Conservation (phyloP, 257 asterid genomes). For the Perilla frutescens region DNA sequence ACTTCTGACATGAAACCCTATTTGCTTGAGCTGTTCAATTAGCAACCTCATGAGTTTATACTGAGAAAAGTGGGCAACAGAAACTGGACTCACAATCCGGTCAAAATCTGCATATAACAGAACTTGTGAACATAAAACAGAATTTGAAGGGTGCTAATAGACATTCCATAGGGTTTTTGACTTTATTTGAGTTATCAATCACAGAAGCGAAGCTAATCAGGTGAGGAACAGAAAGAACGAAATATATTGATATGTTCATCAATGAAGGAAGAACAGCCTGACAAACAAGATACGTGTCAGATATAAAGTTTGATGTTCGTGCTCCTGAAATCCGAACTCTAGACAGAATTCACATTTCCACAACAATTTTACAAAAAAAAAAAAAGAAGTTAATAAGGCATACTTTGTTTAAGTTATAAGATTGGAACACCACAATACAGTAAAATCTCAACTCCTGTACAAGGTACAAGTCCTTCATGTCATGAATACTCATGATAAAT, state of each 20-base stretch:
- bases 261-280: conserved; percentile 5
- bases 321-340: not conserved
- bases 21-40: conserved; percentile 64
- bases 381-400: not conserved
- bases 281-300: not conserved
- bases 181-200: not conserved
- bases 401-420: not conserved
- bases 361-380: not conserved
- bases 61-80: conserved; percentile 98
- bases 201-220: not conserved
- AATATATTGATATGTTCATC: not conserved
- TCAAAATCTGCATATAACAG: conserved; percentile 74
- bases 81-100: conserved; percentile 74
- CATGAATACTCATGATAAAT: not conserved
- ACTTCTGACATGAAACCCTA: conserved; percentile 51
- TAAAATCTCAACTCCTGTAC: conserved; percentile 10
- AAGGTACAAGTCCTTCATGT: not conserved
- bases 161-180: conserved; percentile 11
- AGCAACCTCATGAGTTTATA: conserved; percentile 76
- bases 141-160: conserved; percentile 22
- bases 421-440: not conserved
- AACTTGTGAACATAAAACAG: conserved; percentile 30
- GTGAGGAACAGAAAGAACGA: not conserved
- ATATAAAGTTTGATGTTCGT: not conserved
- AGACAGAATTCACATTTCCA: not conserved